Evolutionary conservation across 331 rosid species (phyloP).

Genomic region (Quercus phellos): DNA sequence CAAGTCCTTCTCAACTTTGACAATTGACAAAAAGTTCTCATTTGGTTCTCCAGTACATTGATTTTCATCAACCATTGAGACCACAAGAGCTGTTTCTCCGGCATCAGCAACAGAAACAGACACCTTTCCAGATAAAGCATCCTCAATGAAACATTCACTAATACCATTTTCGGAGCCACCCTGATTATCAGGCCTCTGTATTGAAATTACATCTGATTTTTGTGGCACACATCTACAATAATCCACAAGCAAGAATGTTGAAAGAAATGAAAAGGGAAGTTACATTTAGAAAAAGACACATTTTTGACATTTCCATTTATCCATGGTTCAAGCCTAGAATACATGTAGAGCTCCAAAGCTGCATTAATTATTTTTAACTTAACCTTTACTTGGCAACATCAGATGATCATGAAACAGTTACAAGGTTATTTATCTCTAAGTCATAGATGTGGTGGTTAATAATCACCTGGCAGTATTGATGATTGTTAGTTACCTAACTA

Average conservation of each 20-base stretch:
- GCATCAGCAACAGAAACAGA: slow-evolving; percentile 82
- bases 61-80: slow-evolving; percentile 65
- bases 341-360: neutral
- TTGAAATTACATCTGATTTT: slow-evolving; percentile 33
- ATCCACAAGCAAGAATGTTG: slow-evolving; percentile 24
- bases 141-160: slow-evolving; percentile 34
- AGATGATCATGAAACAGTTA: neutral
- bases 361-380: neutral
- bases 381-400: neutral
- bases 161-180: slow-evolving; percentile 32
- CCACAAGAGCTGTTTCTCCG: slow-evolving; percentile 90
- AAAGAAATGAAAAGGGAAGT: slow-evolving; percentile 15
- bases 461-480: neutral
- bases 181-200: slow-evolving; percentile 26
- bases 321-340: slow-evolving; percentile 5
- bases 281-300: slow-evolving; percentile 9
- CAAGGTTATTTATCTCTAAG: neutral
- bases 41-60: slow-evolving; percentile 37
- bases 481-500: slow-evolving; percentile 13
- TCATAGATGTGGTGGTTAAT: neutral
- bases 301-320: slow-evolving; percentile 2
- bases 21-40: slow-evolving; percentile 30
- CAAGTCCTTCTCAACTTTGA: slow-evolving; percentile 42
- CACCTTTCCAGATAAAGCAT: slow-evolving; percentile 56
- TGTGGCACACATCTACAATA: slow-evolving; percentile 63